Evolutionary conservation across 2,329 filamentous ascomycete genomes (phyloP).

Genomic region (Penicillium sp.): DNA sequence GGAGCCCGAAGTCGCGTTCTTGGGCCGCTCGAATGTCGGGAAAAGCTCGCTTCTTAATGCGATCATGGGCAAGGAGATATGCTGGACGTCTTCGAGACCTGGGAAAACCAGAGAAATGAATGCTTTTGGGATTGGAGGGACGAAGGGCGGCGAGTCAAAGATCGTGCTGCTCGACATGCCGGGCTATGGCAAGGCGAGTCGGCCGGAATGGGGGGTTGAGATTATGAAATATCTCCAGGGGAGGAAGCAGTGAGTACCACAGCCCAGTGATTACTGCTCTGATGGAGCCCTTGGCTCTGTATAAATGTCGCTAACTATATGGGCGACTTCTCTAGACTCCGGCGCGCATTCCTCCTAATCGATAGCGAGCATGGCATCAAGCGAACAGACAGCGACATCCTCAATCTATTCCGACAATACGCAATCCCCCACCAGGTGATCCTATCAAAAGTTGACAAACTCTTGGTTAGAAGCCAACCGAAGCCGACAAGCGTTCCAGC

Average conservation of each 20-base stretch:
- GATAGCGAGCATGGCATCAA: constrained; percentile 69
- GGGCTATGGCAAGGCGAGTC: constrained; percentile 69
- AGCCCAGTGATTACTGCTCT: background rate
- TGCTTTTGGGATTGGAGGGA: constrained; percentile 65
- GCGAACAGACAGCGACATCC: constrained; percentile 60
- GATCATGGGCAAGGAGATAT: constrained; percentile 58
- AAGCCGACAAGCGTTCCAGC: constrained; percentile 39
- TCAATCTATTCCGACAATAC: constrained; percentile 60
- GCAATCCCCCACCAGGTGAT: constrained; percentile 68
- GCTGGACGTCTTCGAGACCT: constrained; percentile 62
- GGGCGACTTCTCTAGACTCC: constrained; percentile 46
- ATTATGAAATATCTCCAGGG: constrained; percentile 70
- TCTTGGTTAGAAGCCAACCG: constrained; percentile 47
- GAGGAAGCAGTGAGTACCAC: constrained; percentile 60
- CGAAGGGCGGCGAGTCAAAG: constrained; percentile 48
- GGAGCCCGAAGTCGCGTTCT: constrained; percentile 67
- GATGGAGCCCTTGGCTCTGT: background rate
- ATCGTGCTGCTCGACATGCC: constrained; percentile 72
- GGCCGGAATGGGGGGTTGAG: constrained; percentile 67
- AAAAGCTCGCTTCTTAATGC: constrained; percentile 72
- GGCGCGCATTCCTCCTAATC: constrained; percentile 67
- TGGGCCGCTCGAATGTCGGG: constrained; percentile 73
- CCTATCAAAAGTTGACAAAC: constrained; percentile 68
- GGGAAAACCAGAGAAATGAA: constrained; percentile 71
- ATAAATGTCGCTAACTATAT: background rate